Percentiles rank a stretch among this genome's conserved stretches.
Conservation (phyloP, 305 asterid genomes). For the Lippia alba region DNA sequence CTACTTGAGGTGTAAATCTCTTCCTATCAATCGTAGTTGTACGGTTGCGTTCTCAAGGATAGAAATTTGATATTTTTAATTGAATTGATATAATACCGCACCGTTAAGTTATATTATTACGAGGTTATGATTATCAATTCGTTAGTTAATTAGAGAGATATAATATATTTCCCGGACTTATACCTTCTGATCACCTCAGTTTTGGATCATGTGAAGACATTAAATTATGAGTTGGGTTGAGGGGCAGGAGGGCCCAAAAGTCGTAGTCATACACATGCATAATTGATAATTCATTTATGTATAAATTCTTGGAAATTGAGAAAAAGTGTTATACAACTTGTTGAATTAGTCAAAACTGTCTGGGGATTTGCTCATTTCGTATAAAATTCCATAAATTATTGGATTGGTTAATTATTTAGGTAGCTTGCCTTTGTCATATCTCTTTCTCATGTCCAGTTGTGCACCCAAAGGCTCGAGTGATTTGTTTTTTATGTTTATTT, state of each 20-base stretch:
- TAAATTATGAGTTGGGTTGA: conserved; percentile 36
- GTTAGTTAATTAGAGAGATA: conserved; percentile 2
- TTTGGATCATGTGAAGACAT: conserved; percentile 72
- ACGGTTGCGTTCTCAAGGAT: too few species aligned
- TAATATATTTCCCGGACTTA: conserved; percentile 22
- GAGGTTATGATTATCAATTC: too few species aligned
- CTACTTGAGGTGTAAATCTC: too few species aligned
- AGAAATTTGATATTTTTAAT: too few species aligned
- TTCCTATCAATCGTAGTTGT: too few species aligned
- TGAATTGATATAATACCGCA: too few species aligned
- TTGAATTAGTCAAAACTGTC: conserved; percentile 31
- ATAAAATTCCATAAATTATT: conserved; percentile 16
- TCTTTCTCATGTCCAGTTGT: conserved; percentile 21
- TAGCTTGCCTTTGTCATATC: conserved; percentile 28
- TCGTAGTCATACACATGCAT: conserved; percentile 60
- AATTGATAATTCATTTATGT: conserved; percentile 34
- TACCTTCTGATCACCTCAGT: conserved; percentile 33
- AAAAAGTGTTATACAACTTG: conserved; percentile 26
- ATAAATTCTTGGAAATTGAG: conserved; percentile 44
- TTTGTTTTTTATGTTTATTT: conserved; percentile 26
- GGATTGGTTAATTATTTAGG: conserved; percentile 20
- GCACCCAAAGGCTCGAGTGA: conserved; percentile 35
- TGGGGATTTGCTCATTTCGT: conserved; percentile 20
- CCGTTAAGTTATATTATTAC: too few species aligned
- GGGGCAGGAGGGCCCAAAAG: conserved; percentile 47